Evolutionary conservation across 176 grass and related monocot genomes (phyloP), one percentile per base, ranked within the genome.

Genomic region (Musa troglodytarum): DNA sequence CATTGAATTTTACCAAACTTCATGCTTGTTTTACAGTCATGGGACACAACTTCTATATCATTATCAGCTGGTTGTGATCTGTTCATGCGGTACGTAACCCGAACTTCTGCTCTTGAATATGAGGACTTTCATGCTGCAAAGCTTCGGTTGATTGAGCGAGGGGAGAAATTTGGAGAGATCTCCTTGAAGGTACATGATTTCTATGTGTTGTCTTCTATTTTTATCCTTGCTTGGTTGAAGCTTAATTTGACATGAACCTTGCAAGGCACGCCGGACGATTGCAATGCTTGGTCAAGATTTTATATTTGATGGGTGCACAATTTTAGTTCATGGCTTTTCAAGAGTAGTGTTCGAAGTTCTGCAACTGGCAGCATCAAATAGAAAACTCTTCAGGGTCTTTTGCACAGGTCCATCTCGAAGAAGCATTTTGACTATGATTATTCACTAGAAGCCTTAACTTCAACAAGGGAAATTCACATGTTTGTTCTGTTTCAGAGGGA

Each of bases 251-350:
- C 74, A 26, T 76, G 64, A 68, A 10, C 73, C 21, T 77, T n/a
- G 76, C 15, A 34, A 98, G 95, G 95, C 95, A 63, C 95, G 95
- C 50, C 90, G 89, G 49, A 99, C 88, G 57, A 99, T 99, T 87
- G 95, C 95, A 68, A 93, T 99, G 90, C 91, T 99, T 80, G 80
- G 88, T 56, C 95, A 94, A 62, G 95, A 99, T 73, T 99, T 99
- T 62, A 94, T 99, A 78, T 86, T 77, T 65, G 95, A 94, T 77
- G 90, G 86, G 24, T 94, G 90, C 76, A 94, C 90, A 66, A 89
- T 99, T 14, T 86, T 99, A 20, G 78, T 99, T 12, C 95, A 94
- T 83, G 95, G 95, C 54, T 99, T 82, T 81, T 99, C 95, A 34
- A 86, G 95, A 79, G 90, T 99, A 16, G 86, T 99, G 54, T 83